Base-by-base conservation (phyloP, 2,329 filamentous ascomycete genomes). In the Colletotrichum cuscutae region DNA sequence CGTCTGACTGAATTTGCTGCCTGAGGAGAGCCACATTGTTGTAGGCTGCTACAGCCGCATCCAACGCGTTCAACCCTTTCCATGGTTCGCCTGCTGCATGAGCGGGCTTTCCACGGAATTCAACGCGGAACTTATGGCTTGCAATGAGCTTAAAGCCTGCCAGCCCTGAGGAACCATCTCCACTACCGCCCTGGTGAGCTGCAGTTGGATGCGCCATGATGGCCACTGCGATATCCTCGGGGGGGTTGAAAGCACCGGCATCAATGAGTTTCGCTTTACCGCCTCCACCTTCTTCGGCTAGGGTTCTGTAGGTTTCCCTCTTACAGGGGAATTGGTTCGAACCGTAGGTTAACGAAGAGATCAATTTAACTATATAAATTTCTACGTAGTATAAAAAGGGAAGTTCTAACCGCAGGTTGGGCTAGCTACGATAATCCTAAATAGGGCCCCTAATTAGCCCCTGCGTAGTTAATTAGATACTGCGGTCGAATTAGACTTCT, bases 261-360 rank as follows among this genome's bases (percentile, higher is more conserved):
- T 76, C 76, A 68, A 84, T 80, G 22, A 83, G 74, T 74, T 81
- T 79, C 7, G 79, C 77, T 75, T 86, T 86, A 24, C 84, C 84
- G 5, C 82, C 83, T 35, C 83, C 83, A 11, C 82, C 82, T 71
- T 86, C 84, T 60, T 86, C 84, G 1, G 84, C 84, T 0, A 84
- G 84, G 0, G 84, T 85, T 1, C 84, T n/a, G n/a, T n/a, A n/a
- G n/a, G n/a, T n/a, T n/a, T n/a, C n/a, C n/a, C n/a, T n/a, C n/a
- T n/a, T n/a, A n/a, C n/a, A n/a, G n/a, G n/a, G n/a, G n/a, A n/a
- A n/a, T n/a, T n/a, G n/a, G n/a, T n/a, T n/a, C n/a, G n/a, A n/a
- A n/a, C n/a, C n/a, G n/a, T n/a, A n/a, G n/a, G n/a, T n/a, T n/a
- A n/a, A n/a, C n/a, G n/a, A n/a, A n/a, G n/a, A n/a, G n/a, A n/a